phyloP scores from a whole-genome alignment of 805 yeast species.

The Novakomyces olei region DNA sequence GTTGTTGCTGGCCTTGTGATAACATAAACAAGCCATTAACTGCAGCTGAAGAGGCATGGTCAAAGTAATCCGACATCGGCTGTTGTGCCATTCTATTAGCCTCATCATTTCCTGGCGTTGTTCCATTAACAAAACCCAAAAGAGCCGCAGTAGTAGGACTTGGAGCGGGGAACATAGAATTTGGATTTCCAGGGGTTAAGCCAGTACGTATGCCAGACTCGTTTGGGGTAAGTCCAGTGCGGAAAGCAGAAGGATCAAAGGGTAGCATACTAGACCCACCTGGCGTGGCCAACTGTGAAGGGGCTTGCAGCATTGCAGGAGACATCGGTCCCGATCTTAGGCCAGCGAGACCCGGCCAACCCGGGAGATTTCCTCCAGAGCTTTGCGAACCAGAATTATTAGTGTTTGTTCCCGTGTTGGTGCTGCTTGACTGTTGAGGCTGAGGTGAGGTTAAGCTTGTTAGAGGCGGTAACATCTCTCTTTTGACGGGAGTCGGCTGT shows the following conservation, averaged over 20 bases:
- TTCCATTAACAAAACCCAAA: constrained; percentile 17
- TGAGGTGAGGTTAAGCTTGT: constrained; percentile 11
- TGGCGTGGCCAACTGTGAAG: constrained; percentile 8
- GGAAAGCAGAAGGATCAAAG: constrained; percentile 9
- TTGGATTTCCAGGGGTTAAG: constrained; percentile 18
- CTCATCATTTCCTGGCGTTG: constrained; percentile 2
- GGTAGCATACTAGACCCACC: constrained; percentile 6
- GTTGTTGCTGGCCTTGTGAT: constrained; percentile 12
- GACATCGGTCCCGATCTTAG: constrained; percentile 18
- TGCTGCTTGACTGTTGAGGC: constrained; percentile 5
- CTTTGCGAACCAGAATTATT: constrained; percentile 6
- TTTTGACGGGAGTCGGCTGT: constrained; percentile 1
- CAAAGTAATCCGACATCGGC: constrained; percentile 1
- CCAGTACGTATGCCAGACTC: constrained; percentile 42
- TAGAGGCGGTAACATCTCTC: constrained; percentile 10
- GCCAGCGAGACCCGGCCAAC: constrained; percentile 9
- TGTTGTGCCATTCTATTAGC: constrained; percentile 5
- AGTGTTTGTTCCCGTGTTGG: constrained; percentile 5
- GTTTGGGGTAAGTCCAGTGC: constrained; percentile 53
- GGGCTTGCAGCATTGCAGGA: constrained; percentile 18
- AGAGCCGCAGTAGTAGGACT: constrained; percentile 18
- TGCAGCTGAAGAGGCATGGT: constrained; percentile 3
- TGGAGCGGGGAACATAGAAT: constrained; percentile 18
- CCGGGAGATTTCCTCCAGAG: constrained; percentile 4
- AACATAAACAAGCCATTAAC: constrained; percentile 16